Percentiles rank a stretch among this genome's conserved stretches.
Conservation (phyloP, 805 yeast species). For the Ascoidea rubescens region DNA sequence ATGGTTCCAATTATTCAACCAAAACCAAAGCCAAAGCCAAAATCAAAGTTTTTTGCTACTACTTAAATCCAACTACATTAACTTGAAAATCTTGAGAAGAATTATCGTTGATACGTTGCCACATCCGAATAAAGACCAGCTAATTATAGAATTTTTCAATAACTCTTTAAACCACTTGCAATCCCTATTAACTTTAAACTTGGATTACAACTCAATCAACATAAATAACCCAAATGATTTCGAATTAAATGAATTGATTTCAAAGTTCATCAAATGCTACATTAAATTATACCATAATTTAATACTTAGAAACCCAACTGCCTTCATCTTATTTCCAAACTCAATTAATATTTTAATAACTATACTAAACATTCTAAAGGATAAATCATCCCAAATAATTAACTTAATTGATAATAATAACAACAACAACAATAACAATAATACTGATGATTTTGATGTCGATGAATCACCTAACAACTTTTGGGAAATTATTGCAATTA, state of each 20-base stretch:
- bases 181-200: constrained; percentile 29
- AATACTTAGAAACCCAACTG: constrained; percentile 46
- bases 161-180: constrained; percentile 46
- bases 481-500: constrained; percentile 62
- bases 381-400: constrained; percentile 44
- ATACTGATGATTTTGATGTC: constrained; percentile 30
- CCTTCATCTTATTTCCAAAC: constrained; percentile 55
- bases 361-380: constrained; percentile 44
- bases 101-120: constrained; percentile 67
- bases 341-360: constrained; percentile 48
- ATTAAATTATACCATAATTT: constrained; percentile 59
- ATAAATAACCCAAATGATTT: neutral
- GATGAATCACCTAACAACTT: constrained; percentile 23
- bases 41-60: constrained; percentile 10
- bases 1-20: constrained; percentile 30
- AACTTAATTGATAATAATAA: too few species aligned
- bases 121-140: constrained; percentile 44
- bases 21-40: neutral
- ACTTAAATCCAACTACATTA: constrained; percentile 65
- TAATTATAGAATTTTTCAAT: constrained; percentile 47
- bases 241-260: constrained; percentile 34
- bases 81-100: constrained; percentile 63
- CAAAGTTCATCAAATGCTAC: constrained; percentile 58
- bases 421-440: constrained; percentile 28
- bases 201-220: constrained; percentile 12